Conservation (phyloP, 1,284 basidiomycete genomes). For the Cutaneotrichosporon mucoides region DNA sequence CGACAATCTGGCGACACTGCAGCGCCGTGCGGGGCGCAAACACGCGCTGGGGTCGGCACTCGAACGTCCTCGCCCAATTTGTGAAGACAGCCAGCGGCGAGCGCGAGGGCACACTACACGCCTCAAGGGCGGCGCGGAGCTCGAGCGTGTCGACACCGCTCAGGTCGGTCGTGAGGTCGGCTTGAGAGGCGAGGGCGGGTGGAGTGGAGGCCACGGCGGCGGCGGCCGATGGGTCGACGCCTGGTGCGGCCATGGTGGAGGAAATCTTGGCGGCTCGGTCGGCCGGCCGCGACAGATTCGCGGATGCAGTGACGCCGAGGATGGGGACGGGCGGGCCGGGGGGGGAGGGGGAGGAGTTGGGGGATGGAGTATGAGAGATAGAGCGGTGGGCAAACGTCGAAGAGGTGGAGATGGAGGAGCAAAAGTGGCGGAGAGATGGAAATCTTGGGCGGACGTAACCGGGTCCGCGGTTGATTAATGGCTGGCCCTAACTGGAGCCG, state of each 20-base stretch:
- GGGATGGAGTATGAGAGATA: too few relatives aligned
- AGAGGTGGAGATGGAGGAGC: neutral
- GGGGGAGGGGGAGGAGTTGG: too few relatives aligned
- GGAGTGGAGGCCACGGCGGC: neutral
- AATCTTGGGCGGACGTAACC: neutral
- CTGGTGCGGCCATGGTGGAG: neutral
- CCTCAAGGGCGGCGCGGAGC: slow-evolving; percentile 27
- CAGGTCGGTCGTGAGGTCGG: slow-evolving; percentile 7
- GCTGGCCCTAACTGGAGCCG: too few relatives aligned
- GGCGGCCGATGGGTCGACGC: neutral
- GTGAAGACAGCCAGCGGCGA: slow-evolving; percentile 41
- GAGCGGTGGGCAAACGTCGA: too few relatives aligned
- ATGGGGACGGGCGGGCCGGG: too few relatives aligned
- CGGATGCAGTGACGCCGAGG: too few relatives aligned
- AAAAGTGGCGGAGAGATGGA: neutral
- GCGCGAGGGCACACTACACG: slow-evolving; percentile 30
- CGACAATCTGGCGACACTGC: slow-evolving; percentile 73
- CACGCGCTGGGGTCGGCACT: slow-evolving; percentile 52
- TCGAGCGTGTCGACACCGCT: slow-evolving; percentile 3
- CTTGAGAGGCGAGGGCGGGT: neutral
- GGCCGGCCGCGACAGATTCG: too few relatives aligned
- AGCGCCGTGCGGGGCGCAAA: slow-evolving; percentile 71
- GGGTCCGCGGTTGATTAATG: neutral
- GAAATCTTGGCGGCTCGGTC: too few relatives aligned
- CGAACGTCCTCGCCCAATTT: slow-evolving; percentile 56